Base-by-base conservation (phyloP, 495 filamentous ascomycete genomes). In the Penicillium mononematosum region DNA sequence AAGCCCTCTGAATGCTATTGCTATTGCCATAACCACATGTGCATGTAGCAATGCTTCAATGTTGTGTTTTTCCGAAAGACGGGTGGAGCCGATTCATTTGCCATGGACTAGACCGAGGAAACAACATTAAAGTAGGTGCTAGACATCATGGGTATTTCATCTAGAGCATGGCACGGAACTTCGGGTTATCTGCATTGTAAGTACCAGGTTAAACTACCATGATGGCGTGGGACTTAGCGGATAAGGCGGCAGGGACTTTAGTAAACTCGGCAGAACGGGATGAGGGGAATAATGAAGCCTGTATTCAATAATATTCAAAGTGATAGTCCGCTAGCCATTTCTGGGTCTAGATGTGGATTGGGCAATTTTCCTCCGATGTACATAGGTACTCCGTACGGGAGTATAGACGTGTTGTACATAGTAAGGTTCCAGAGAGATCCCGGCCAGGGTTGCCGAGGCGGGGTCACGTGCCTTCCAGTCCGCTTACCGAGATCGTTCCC, bases 401-500 rank as follows among this genome's bases (percentile, higher is more conserved):
- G 0, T n/a, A n/a, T 7, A 14, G 14, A 31, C 29, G 9, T 31
- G 29, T 31, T 31, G 29, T 31, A 31, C 29, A 31, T 5, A 0
- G 31, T 11, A 5, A 17, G 6, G 7, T n/a, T 17, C 7, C 7
- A 39, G 36, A 39, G 16, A 66, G 67, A 61, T 70, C 69, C 69
- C 69, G 71, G 61, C 32, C 58, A 51, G 50, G 51, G 41, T 56
- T 71, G 64, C 70, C 67, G 72, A 68, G 29, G 22, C 0, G 5
- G 1, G 10, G 41, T 67, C 71, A 73, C 71, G 70, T 73, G 71
- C 3, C 0, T 34, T 0, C 1, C 51, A 42, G 67, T 67, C 70
- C 72, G 73, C 67, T 41, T 75, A 65, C 72, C 72, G 72, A 72
- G 7, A 31, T 58, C 31, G 44, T 59, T 66, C 59, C 71, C 71